phyloP scores from a whole-genome alignment of 306 rosid genomes.

The Ochetophila trinervis region DNA sequence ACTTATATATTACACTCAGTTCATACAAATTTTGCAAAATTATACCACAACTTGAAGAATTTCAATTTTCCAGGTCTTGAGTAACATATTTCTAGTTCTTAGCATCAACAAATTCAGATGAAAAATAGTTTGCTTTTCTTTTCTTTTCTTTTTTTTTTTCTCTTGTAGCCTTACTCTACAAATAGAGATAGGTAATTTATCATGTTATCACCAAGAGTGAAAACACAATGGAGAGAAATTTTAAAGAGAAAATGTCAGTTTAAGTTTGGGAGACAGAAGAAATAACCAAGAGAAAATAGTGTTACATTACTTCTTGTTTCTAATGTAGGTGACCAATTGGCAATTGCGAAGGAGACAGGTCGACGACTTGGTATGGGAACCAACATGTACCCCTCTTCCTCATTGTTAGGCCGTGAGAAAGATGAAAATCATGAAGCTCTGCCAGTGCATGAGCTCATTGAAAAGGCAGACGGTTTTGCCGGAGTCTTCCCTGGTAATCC shows the following conservation, averaged over 20 bases:
- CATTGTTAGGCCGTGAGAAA: constrained; percentile 58
- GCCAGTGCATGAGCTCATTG: constrained; percentile 77
- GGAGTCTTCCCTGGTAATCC: constrained; percentile 80
- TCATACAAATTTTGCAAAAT: no score
- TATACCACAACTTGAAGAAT: no score
- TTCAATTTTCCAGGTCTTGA: no score
- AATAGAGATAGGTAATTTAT: no score
- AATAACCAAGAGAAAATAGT: background rate
- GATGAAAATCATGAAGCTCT: constrained; percentile 67
- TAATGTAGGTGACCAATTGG: constrained; percentile 72
- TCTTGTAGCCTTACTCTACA: background rate
- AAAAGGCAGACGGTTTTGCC: constrained; percentile 89
- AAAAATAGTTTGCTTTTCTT: no score
- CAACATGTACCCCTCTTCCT: constrained; percentile 90
- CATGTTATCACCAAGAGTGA: background rate
- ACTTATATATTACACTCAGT: background rate
- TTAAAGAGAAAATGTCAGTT: background rate
- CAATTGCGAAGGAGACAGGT: constrained; percentile 90
- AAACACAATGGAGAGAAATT: constrained; percentile 10
- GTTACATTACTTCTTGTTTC: constrained; percentile 15
- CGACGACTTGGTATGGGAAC: constrained; percentile 94
- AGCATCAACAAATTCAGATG: no score
- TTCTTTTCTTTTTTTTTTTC: no score
- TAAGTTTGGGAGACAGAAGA: background rate
- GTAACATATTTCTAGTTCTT: no score